phyloP scores from a whole-genome alignment of 2,329 filamentous ascomycete species.

The Epichloe typhina region DNA sequence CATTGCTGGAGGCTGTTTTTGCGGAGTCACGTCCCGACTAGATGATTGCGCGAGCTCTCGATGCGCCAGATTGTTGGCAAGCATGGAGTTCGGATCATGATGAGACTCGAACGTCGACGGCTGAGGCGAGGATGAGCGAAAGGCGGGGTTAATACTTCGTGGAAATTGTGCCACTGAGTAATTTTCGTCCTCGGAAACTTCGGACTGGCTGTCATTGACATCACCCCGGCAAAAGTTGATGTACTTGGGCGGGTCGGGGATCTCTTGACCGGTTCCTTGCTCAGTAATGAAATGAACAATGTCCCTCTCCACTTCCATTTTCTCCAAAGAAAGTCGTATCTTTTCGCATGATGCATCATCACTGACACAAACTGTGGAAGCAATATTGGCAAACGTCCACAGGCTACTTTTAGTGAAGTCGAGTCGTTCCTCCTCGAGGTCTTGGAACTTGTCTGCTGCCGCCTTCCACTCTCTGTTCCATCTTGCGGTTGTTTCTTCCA shows the following conservation, averaged over 20 bases:
- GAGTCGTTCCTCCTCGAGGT: constrained; percentile 89
- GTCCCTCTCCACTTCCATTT: constrained; percentile 94
- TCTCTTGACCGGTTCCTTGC: constrained; percentile 85
- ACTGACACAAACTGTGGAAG: constrained; percentile 93
- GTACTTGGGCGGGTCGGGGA: constrained; percentile 91
- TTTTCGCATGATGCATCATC: constrained; percentile 96
- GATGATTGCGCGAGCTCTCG: constrained; percentile 31
- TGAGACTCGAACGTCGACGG: constrained; percentile 88
- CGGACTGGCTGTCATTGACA: constrained; percentile 65
- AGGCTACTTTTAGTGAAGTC: constrained; percentile 97
- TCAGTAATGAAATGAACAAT: constrained; percentile 82
- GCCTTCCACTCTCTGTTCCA: constrained; percentile 99
- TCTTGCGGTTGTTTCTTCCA: constrained; percentile 86
- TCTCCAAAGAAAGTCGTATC: constrained; percentile 81
- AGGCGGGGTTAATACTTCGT: constrained; percentile 87
- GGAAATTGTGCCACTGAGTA: constrained; percentile 96
- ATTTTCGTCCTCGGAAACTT: constrained; percentile 70
- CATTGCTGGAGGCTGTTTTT: constrained; percentile 22
- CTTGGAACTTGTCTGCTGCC: constrained; percentile 97
- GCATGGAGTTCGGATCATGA: constrained; percentile 66
- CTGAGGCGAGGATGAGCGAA: constrained; percentile 89
- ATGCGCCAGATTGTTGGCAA: constrained; percentile 58
- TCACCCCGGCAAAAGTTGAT: constrained; percentile 98
- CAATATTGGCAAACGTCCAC: constrained; percentile 95
- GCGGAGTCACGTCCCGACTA: constrained; percentile 39